Conservation (phyloP, 2,329 filamentous ascomycete species). For the Penicillium oxalicum region DNA sequence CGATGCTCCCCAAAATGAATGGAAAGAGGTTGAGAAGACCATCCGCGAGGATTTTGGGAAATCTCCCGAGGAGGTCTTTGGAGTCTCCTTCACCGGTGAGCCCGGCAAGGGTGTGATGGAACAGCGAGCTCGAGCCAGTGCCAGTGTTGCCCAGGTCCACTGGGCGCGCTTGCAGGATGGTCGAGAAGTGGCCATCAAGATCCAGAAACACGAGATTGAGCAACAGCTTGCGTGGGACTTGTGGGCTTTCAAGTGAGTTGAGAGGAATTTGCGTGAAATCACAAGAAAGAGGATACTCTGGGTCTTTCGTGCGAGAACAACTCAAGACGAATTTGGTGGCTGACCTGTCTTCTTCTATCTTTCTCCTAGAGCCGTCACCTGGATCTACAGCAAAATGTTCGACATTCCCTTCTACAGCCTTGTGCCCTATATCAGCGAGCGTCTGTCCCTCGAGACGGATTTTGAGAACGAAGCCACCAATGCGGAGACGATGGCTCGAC, state of each 20-base stretch:
- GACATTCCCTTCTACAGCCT: slow-evolving; percentile 87
- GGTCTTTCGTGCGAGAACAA: too few species aligned
- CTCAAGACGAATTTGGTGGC: too few species aligned
- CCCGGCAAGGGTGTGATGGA: slow-evolving; percentile 62
- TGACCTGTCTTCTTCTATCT: slow-evolving; percentile 10
- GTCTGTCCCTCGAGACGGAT: slow-evolving; percentile 88
- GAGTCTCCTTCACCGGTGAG: slow-evolving; percentile 70
- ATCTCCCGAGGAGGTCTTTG: slow-evolving; percentile 84
- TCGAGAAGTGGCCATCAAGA: slow-evolving; percentile 87
- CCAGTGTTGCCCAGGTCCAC: slow-evolving; percentile 93
- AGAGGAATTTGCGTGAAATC: too few species aligned
- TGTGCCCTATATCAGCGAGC: slow-evolving; percentile 87
- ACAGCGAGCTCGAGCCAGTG: slow-evolving; percentile 65
- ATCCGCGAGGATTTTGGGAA: slow-evolving; percentile 82
- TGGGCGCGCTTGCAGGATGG: slow-evolving; percentile 85
- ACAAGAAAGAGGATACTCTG: too few species aligned
- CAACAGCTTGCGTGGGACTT: slow-evolving; percentile 91
- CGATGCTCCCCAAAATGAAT: slow-evolving; percentile 88
- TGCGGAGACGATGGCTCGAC: slow-evolving; percentile 70
- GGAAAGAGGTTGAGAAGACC: slow-evolving; percentile 78
- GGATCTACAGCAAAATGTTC: slow-evolving; percentile 79
- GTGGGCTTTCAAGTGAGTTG: slow-evolving; percentile 77
- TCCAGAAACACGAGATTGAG: slow-evolving; percentile 91
- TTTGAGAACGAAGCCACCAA: slow-evolving; percentile 90
- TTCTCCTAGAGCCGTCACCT: slow-evolving; percentile 64